Evolutionary conservation across 208 protist species (phyloP).

Genomic region (Porcisia deanei): DNA sequence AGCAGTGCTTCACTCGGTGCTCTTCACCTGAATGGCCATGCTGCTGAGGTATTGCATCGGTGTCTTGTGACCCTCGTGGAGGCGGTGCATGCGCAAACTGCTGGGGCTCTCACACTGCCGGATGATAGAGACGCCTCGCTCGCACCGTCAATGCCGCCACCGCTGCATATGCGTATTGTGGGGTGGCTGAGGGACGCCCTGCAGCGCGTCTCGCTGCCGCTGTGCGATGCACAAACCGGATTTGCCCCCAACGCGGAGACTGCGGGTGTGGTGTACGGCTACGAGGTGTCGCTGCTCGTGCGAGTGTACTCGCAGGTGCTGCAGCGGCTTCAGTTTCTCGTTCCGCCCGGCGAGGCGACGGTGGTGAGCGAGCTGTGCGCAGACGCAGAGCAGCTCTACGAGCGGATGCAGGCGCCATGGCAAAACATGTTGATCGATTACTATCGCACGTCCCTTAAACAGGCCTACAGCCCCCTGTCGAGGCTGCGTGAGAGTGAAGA

Average conservation of each 20-base stretch:
- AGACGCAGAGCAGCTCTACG: constrained; percentile 6
- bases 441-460: constrained; percentile 3
- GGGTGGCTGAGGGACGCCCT: constrained; percentile 13
- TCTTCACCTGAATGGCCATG: constrained; percentile 19
- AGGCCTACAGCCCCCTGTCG: constrained; percentile 3
- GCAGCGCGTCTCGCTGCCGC: not conserved
- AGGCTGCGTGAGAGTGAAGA: not conserved
- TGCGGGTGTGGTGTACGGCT: constrained; percentile 24
- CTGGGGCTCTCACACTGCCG: not conserved
- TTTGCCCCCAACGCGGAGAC: not conserved
- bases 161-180: constrained; percentile 15
- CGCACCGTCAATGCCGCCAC: not conserved
- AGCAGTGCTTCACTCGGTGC: not conserved
- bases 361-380: constrained; percentile 1
- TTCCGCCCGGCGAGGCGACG: not conserved
- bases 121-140: not conserved
- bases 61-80: constrained; percentile 25
- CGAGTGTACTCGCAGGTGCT: constrained; percentile 22
- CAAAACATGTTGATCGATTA: constrained; percentile 8
- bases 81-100: constrained; percentile 3
- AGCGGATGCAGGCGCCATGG: constrained; percentile 12
- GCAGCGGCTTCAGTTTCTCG: not conserved
- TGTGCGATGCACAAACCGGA: not conserved
- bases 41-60: constrained; percentile 16
- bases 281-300: constrained; percentile 25